Evolutionary conservation across 176 grass and related monocot species (phyloP).

Genomic region (Triticum aestivum): IWGSC_CS_RefSeq_v2.1 NC_057809.1:100929469-100929968

Average conservation of each 20-base stretch:
- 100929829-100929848: slow-evolving; percentile 2
- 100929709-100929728: slow-evolving; percentile 75
- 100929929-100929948: slow-evolving; percentile 42
- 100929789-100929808: neutral
- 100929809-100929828: neutral
- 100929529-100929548: slow-evolving; percentile 54
- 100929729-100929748: slow-evolving; percentile 55
- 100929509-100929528: slow-evolving; percentile 27
- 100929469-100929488: slow-evolving; percentile 24
- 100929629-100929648: slow-evolving; percentile 48
- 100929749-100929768: neutral
- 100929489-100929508: slow-evolving; percentile 27
- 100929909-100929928: slow-evolving; percentile 52
- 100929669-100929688: slow-evolving; percentile 47
- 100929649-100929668: slow-evolving; percentile 45
- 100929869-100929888: slow-evolving; percentile 83
- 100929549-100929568: neutral
- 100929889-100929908: slow-evolving; percentile 71
- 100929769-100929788: neutral
- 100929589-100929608: neutral
- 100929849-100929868: slow-evolving; percentile 83
- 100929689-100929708: slow-evolving; percentile 35
- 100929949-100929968: slow-evolving; percentile 73
- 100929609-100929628: neutral
- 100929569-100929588: neutral